Percentiles rank a stretch among this genome's conserved stretches.
Conservation (phyloP, 169 alveolate genomes). For the Plasmodium cynomolgi region DNA sequence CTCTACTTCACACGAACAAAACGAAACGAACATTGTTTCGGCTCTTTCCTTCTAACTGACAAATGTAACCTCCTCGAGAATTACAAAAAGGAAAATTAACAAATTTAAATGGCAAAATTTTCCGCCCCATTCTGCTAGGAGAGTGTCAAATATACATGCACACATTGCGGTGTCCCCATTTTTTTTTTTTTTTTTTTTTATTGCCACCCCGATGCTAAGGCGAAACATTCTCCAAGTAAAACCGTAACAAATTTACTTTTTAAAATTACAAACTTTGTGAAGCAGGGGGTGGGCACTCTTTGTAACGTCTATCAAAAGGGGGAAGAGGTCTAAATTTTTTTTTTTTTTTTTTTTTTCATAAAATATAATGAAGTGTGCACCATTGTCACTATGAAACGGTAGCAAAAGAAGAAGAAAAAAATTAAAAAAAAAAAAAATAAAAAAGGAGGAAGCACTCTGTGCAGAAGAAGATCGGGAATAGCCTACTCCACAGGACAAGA, state of each 20-base stretch:
- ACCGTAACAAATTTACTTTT: neutral
- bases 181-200: neutral
- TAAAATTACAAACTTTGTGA: neutral
- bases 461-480: neutral
- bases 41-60: neutral
- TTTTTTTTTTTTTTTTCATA: neutral
- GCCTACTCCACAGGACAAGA: neutral
- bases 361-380: neutral
- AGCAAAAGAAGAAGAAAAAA: neutral
- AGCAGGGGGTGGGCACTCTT: neutral
- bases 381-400: neutral
- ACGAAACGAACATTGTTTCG: neutral
- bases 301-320: neutral
- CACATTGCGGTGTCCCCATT: neutral
- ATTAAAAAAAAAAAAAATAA: neutral
- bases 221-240: neutral
- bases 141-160: neutral
- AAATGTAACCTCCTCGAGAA: neutral
- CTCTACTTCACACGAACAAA: neutral
- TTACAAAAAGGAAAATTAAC: neutral
- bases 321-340: neutral
- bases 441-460: neutral
- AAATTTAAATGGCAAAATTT: neutral
- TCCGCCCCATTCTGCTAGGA: neutral
- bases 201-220: neutral